Percentiles rank a stretch among this genome's conserved stretches.
Evolutionary conservation across 352 stramenopile genomes (phyloP).

Genomic region (Phytopythium ostracodes): DNA sequence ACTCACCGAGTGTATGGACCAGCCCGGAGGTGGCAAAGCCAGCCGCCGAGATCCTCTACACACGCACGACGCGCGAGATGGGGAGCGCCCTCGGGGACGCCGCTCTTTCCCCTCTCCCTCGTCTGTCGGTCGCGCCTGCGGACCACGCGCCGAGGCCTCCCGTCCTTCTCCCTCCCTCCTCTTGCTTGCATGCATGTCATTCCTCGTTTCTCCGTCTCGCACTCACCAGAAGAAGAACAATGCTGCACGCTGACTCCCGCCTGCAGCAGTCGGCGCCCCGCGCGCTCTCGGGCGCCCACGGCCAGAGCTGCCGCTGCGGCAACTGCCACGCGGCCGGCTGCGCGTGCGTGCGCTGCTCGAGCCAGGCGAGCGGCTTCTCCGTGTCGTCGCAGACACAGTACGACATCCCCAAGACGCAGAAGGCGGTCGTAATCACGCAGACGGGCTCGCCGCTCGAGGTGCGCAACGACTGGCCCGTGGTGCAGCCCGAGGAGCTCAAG

Average conservation of each 20-base stretch:
- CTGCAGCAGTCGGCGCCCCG: too few species aligned
- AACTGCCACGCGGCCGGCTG: too few species aligned
- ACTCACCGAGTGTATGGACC: too few species aligned
- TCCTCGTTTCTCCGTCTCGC: neutral
- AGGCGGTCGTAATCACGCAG: conserved; percentile 32
- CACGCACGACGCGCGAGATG: neutral
- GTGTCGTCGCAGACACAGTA: conserved; percentile 25
- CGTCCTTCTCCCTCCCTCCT: neutral
- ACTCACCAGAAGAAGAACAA: neutral
- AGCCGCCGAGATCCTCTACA: neutral
- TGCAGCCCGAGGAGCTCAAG: conserved; percentile 32
- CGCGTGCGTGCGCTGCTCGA: too few species aligned
- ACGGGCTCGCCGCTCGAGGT: conserved; percentile 33
- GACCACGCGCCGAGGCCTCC: too few species aligned
- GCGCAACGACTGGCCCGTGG: conserved; percentile 35
- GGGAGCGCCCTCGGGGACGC: too few species aligned
- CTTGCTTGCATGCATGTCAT: neutral
- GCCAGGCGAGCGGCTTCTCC: too few species aligned
- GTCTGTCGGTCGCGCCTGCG: neutral
- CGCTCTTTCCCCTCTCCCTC: neutral
- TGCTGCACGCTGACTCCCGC: conserved; percentile 13
- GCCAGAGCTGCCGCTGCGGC: too few species aligned
- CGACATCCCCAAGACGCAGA: conserved; percentile 46
- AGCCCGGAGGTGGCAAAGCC: neutral
- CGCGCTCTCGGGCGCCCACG: too few species aligned